A percentile compares a stretch with the other conserved stretches of the same genome.
Evolutionary conservation across 306 rosid genomes (phyloP).

Genomic region (Dalbergia oliveri): DNA sequence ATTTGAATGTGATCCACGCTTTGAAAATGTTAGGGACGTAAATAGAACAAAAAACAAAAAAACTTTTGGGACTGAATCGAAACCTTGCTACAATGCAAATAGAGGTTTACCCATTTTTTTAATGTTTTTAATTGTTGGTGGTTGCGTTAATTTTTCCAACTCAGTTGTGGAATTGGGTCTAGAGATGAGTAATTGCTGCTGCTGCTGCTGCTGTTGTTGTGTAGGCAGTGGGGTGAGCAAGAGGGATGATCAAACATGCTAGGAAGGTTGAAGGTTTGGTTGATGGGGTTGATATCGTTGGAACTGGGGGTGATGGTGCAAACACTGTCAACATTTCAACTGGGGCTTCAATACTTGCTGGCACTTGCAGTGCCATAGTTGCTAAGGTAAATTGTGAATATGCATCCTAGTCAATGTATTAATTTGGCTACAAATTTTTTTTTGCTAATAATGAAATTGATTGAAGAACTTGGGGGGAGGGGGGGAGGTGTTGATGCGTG

Average conservation of each 20-base stretch:
- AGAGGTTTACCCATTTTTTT: no score
- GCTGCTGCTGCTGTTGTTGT: neutral
- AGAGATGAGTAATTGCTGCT: neutral
- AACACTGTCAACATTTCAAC: constrained; percentile 95
- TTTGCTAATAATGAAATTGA: neutral
- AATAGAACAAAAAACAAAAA: no score
- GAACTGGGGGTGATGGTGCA: constrained; percentile 96
- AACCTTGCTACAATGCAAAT: no score
- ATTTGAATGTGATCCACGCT: no score
- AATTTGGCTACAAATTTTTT: no score
- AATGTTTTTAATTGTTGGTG: neutral
- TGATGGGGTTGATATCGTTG: constrained; percentile 90
- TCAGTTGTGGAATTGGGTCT: neutral
- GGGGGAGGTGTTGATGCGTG: neutral
- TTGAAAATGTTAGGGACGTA: no score
- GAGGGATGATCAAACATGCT: constrained; percentile 81
- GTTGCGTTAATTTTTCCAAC: neutral
- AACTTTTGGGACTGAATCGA: no score
- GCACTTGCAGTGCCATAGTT: constrained; percentile 91
- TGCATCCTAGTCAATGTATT: no score
- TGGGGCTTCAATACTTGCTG: constrained; percentile 88
- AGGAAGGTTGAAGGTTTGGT: constrained; percentile 76
- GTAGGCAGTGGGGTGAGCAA: constrained; percentile 89
- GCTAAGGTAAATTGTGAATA: constrained; percentile 69
- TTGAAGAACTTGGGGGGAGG: neutral